Evolutionary conservation across 345 rosid genomes (phyloP).

Genomic region (Combretum micranthum): DNA sequence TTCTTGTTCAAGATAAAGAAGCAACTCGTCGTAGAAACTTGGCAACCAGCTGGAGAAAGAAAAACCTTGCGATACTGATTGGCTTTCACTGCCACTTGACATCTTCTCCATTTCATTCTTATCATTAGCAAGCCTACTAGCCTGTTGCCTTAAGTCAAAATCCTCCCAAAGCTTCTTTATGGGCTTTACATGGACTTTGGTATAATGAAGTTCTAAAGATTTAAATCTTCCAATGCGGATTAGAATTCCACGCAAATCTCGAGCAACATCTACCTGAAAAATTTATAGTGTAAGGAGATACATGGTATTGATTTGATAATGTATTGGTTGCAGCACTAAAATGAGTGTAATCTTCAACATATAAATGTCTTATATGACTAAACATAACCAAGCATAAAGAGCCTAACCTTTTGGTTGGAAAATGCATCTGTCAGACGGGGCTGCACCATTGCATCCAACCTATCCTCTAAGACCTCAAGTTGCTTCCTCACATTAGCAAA

Average conservation of each 20-base stretch:
- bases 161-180: conserved; percentile 92
- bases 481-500: conserved; percentile 95
- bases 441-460: conserved; percentile 92
- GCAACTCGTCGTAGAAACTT: conserved; percentile 84
- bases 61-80: conserved; percentile 26
- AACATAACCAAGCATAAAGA: background rate
- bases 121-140: conserved; percentile 51
- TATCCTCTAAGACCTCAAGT: conserved; percentile 89
- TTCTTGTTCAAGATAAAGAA: conserved; percentile 95
- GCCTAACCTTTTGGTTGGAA: conserved; percentile 74
- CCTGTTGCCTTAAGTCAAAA: conserved; percentile 61
- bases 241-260: conserved; percentile 89
- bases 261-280: conserved; percentile 79
- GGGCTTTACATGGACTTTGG: conserved; percentile 80
- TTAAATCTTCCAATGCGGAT: conserved; percentile 92
- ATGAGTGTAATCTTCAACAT: too few species aligned
- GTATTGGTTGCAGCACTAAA: too few species aligned
- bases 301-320: too few species aligned
- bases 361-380: too few species aligned
- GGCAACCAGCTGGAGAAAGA: conserved; percentile 89
- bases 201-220: conserved; percentile 81
- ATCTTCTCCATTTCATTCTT: conserved; percentile 51
- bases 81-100: conserved; percentile 41
- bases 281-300: background rate
- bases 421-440: conserved; percentile 93